These are phyloP conservation scores for Candida rishiriensis DNA, from an alignment of 805 yeast species.

Conservation along the genomic window DNA sequence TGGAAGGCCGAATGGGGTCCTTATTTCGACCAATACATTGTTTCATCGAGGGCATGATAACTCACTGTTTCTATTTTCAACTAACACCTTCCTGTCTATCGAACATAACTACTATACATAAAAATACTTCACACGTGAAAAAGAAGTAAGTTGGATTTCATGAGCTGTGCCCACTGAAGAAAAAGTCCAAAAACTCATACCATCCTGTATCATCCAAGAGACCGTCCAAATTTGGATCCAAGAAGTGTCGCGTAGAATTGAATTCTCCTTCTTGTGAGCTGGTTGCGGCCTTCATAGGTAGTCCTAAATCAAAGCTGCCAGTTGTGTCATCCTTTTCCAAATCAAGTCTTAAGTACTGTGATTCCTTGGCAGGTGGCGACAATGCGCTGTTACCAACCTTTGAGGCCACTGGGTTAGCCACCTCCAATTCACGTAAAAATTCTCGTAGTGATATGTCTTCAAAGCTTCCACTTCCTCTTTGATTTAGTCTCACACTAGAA, in stretches of 20 bases:
- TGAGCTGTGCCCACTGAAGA: conserved; percentile 13
- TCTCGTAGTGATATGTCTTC: conserved; percentile 18
- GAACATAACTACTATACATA: too few species aligned
- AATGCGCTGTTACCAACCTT: not conserved
- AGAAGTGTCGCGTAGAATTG: not conserved
- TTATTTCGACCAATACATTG: conserved; percentile 7
- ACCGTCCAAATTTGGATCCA: conserved; percentile 3
- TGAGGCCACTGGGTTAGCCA: conserved; percentile 11
- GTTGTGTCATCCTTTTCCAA: not conserved
- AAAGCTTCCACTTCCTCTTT: conserved; percentile 7
- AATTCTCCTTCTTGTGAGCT: not conserved
- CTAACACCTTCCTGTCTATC: too few species aligned
- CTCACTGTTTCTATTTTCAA: too few species aligned
- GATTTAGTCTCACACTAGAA: conserved; percentile 12
- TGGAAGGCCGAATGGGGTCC: conserved; percentile 16
- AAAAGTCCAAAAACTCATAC: conserved; percentile 24
- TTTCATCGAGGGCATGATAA: too few species aligned
- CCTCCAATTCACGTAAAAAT: conserved; percentile 15
- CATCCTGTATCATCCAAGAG: conserved; percentile 26
- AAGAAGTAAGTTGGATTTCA: too few species aligned
- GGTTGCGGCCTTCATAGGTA: not conserved
- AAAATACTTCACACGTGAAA: too few species aligned
- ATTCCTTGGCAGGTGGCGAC: conserved; percentile 7
- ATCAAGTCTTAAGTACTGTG: conserved; percentile 17
- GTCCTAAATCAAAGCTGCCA: not conserved